Base-by-base conservation (phyloP, 106 monocot species). In the Dioscorea zingiberensis region DNA sequence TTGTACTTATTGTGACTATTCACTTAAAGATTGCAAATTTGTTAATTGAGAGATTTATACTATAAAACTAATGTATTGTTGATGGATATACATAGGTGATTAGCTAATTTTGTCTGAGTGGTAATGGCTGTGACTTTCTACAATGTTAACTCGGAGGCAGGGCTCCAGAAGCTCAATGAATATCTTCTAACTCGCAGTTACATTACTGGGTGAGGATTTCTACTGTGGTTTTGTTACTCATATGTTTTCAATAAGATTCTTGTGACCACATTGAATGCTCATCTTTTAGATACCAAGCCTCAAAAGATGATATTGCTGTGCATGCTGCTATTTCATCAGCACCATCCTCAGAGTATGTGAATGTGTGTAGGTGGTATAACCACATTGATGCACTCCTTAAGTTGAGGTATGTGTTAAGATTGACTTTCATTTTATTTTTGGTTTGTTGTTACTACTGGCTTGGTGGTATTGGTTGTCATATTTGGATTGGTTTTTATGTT, bases 351-450 rank as follows among this genome's bases (percentile, higher is more conserved):
- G 79, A 84, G 12, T 87, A 86, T 74, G 69, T 80, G 21, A 93
- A 98, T 84, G 80, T 68, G 6, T 61, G 73, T 24, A 84, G 98
- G 57, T 98, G 92, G 92, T 98, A 89, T 60, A 84, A 54, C 29
- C 98, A 98, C 82, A 93, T 93, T 64, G 84, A 93, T 68, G 98
- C 92, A 1, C 86, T 98, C 25, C 55, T 93, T 47, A 86, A 74
- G 74, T 27, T 91, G 67, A 65, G 90, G 90, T 90, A 74, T 21
- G 55, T 48, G 11, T 4, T 44, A 48, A 16, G 25, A 3, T 21
- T 62, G 46, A 21, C 5, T 72, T 47, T 63, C 22, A 4, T 62
- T 12, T 1, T 21, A 22, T 57, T 13, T 17, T 58, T 15, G 10
- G 11, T 25, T 47, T 19, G 22, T 21, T 56, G 21, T 28, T 19